These are phyloP conservation scores for Fusarium keratoplasticum DNA, from an alignment of 2,329 filamentous ascomycete species.

Conservation along the genomic window DNA sequence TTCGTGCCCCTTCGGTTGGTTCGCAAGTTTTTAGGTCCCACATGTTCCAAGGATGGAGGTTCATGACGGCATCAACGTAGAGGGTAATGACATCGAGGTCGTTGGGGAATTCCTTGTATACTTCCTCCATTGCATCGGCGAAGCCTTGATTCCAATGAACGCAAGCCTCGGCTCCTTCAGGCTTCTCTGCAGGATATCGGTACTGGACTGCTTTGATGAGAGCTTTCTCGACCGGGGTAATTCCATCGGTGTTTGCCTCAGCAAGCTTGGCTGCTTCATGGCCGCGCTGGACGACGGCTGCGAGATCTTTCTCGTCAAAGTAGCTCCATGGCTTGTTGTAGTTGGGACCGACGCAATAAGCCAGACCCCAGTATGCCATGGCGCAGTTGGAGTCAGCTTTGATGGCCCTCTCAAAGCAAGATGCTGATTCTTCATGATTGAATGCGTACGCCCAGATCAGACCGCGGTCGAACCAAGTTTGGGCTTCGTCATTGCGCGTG, in stretches of 20 bases:
- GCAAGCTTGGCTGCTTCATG: conserved; percentile 13
- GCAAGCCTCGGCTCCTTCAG: conserved; percentile 56
- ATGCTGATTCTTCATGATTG: conserved; percentile 78
- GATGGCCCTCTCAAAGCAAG: conserved; percentile 73
- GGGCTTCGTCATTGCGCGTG: conserved; percentile 38
- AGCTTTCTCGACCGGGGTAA: conserved; percentile 61
- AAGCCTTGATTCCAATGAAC: conserved; percentile 51
- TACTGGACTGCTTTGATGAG: conserved; percentile 71
- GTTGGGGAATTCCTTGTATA: conserved; percentile 51
- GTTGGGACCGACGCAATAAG: conserved; percentile 80
- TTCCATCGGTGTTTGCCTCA: background rate
- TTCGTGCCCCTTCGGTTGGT: conserved; percentile 42
- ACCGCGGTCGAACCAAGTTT: conserved; percentile 78
- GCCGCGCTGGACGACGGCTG: conserved; percentile 9
- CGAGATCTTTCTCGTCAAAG: conserved; percentile 72
- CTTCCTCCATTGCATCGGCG: conserved; percentile 54
- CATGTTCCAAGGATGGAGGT: conserved; percentile 59
- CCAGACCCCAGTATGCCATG: conserved; percentile 77
- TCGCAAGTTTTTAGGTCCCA: conserved; percentile 53
- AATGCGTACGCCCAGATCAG: conserved; percentile 81
- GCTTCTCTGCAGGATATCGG: conserved; percentile 66
- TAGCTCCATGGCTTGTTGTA: conserved; percentile 82
- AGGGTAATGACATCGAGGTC: conserved; percentile 54
- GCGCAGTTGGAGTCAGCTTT: conserved; percentile 64
- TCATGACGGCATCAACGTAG: conserved; percentile 60